These are phyloP conservation scores for Xylaria telfairii DNA, from an alignment of 495 filamentous ascomycete genomes.

Conservation along the genomic window DNA sequence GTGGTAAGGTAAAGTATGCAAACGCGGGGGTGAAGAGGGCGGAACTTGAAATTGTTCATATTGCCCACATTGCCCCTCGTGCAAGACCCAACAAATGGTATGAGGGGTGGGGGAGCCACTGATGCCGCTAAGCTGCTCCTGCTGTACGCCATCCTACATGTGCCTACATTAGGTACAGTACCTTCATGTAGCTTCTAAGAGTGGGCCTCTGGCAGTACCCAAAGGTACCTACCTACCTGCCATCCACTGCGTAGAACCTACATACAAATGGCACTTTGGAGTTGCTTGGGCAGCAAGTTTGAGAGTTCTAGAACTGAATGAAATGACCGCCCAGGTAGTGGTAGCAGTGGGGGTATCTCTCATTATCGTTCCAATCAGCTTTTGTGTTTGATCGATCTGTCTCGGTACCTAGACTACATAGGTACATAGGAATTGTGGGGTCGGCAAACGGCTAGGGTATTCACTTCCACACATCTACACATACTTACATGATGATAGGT, in stretches of 20 bases:
- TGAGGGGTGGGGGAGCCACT: slow-evolving; percentile 4
- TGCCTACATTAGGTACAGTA: not conserved
- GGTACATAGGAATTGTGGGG: no score
- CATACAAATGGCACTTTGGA: no score
- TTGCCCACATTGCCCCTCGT: slow-evolving; percentile 27
- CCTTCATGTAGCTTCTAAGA: not conserved
- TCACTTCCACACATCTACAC: no score
- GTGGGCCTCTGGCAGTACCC: not conserved
- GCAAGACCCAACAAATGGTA: slow-evolving; percentile 13
- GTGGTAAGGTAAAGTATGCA: slow-evolving; percentile 8
- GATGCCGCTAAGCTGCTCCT: slow-evolving; percentile 9
- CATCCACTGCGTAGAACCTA: no score
- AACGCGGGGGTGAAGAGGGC: slow-evolving; percentile 26
- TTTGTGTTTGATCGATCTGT: not conserved
- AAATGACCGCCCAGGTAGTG: no score
- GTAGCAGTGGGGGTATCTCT: not conserved
- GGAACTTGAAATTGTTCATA: slow-evolving; percentile 20
- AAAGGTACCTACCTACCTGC: not conserved
- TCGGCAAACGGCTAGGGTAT: no score
- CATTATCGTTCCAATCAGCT: not conserved
- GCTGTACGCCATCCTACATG: not conserved
- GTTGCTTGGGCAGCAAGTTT: slow-evolving; percentile 20
- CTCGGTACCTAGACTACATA: not conserved
- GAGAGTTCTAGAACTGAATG: not conserved
- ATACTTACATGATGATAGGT: no score